Conservation (phyloP, 805 yeast genomes). For the Kazachstania taianensis region DNA sequence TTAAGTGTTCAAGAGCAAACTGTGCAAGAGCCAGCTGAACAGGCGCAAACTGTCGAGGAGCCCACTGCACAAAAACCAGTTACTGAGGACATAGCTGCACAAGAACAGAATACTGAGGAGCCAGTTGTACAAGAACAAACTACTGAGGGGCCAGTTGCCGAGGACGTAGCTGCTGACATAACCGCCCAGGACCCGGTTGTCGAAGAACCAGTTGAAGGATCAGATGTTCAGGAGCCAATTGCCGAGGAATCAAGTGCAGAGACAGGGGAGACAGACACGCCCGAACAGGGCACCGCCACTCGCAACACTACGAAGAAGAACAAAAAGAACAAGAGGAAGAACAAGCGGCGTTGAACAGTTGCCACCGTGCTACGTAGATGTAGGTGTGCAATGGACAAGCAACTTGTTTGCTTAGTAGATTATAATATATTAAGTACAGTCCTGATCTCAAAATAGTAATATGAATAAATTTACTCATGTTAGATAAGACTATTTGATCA, state of each 20-base stretch:
- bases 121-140: neutral
- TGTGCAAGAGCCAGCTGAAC: slow-evolving; percentile 1
- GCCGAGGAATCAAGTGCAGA: slow-evolving; percentile 1
- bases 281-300: too few species aligned
- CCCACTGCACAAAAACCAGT: neutral
- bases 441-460: too few species aligned
- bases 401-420: too few species aligned
- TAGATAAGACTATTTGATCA: too few species aligned
- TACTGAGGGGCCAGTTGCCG: neutral
- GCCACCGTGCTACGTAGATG: too few species aligned
- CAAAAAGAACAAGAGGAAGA: slow-evolving; percentile 6
- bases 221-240: neutral
- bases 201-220: slow-evolving; percentile 1
- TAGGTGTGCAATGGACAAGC: too few species aligned
- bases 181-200: neutral
- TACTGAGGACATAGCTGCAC: neutral
- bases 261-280: too few species aligned
- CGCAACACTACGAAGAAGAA: too few species aligned
- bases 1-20: slow-evolving; percentile 5
- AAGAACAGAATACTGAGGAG: neutral
- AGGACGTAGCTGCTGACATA: neutral
- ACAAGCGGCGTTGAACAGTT: slow-evolving; percentile 4
- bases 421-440: too few species aligned
- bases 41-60: slow-evolving; percentile 1
- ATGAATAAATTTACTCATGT: too few species aligned